These are phyloP conservation scores for Colletotrichum sp. DNA, from an alignment of 2,329 filamentous ascomycete genomes.

Conservation along the genomic window DNA sequence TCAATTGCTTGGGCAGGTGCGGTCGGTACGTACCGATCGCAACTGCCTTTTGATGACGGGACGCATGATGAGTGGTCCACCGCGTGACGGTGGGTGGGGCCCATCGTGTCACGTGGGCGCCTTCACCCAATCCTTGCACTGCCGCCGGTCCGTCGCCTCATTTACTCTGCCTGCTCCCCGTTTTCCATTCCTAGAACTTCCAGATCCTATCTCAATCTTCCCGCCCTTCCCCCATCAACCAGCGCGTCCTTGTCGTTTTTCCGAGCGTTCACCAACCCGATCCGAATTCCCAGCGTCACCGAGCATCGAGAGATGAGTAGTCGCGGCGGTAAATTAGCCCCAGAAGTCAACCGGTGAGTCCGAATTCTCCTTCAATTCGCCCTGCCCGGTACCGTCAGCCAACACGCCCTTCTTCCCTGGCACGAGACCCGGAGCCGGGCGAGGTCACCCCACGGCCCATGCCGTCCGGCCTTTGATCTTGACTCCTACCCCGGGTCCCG, in stretches of 20 bases:
- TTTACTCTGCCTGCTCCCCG: conserved; percentile 23
- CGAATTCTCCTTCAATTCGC: conserved; percentile 8
- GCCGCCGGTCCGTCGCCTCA: conserved; percentile 21
- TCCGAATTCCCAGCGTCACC: conserved; percentile 18
- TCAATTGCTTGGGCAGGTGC: neutral
- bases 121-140: conserved; percentile 19
- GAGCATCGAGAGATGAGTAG: conserved; percentile 87
- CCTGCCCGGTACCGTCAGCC: neutral
- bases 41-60: conserved; percentile 14
- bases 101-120: neutral
- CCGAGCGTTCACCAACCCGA: conserved; percentile 24
- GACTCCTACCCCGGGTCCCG: neutral
- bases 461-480: neutral
- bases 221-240: conserved; percentile 26
- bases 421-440: conserved; percentile 11
- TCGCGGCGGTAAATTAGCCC: conserved; percentile 95
- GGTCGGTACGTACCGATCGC: neutral
- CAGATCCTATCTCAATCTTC: conserved; percentile 18
- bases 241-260: conserved; percentile 29
- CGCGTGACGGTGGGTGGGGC: conserved; percentile 16
- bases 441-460: conserved; percentile 7
- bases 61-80: conserved; percentile 20
- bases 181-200: conserved; percentile 23
- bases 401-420: conserved; percentile 6
- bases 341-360: conserved; percentile 96